phyloP scores from a whole-genome alignment of 805 yeast genomes.

The Soucietia sequanensis region DNA sequence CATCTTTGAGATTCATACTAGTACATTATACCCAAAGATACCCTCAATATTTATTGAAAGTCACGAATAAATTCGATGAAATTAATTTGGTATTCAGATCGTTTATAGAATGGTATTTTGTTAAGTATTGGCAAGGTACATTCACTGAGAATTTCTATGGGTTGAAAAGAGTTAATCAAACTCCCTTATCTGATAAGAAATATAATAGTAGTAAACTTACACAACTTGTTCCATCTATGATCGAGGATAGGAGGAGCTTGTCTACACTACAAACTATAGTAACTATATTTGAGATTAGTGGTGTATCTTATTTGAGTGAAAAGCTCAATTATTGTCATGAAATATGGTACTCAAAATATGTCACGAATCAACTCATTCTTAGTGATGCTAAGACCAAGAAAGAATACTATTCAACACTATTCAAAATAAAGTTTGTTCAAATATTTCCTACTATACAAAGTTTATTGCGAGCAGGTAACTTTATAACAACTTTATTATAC shows the following conservation, averaged over 20 bases:
- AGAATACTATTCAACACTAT: slow-evolving; percentile 27
- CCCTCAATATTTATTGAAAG: slow-evolving; percentile 63
- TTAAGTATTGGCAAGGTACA: slow-evolving; percentile 75
- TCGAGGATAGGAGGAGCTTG: slow-evolving; percentile 55
- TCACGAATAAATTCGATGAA: slow-evolving; percentile 77
- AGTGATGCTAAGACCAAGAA: slow-evolving; percentile 16
- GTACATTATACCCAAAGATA: slow-evolving; percentile 77
- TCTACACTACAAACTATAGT: slow-evolving; percentile 51
- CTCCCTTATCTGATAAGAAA: slow-evolving; percentile 28
- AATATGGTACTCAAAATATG: slow-evolving; percentile 54
- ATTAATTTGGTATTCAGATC: slow-evolving; percentile 60
- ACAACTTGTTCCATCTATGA: slow-evolving; percentile 37
- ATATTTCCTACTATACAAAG: slow-evolving; percentile 61
- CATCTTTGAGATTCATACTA: slow-evolving; percentile 75
- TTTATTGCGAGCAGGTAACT: slow-evolving; percentile 44
- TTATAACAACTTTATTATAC: slow-evolving; percentile 61
- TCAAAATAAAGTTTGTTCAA: slow-evolving; percentile 47
- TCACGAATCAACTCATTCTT: slow-evolving; percentile 44
- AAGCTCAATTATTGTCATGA: slow-evolving; percentile 68
- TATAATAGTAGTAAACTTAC: slow-evolving; percentile 32
- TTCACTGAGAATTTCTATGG: slow-evolving; percentile 94
- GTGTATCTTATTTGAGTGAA: slow-evolving; percentile 65
- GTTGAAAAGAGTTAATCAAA: slow-evolving; percentile 57
- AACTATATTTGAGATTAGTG: slow-evolving; percentile 58
- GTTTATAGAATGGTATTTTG: slow-evolving; percentile 65